Evolutionary conservation across 1,284 basidiomycete genomes (phyloP), one percentile per base, ranked within the genome.

Genomic region (Porogramme epimiltina): DNA sequence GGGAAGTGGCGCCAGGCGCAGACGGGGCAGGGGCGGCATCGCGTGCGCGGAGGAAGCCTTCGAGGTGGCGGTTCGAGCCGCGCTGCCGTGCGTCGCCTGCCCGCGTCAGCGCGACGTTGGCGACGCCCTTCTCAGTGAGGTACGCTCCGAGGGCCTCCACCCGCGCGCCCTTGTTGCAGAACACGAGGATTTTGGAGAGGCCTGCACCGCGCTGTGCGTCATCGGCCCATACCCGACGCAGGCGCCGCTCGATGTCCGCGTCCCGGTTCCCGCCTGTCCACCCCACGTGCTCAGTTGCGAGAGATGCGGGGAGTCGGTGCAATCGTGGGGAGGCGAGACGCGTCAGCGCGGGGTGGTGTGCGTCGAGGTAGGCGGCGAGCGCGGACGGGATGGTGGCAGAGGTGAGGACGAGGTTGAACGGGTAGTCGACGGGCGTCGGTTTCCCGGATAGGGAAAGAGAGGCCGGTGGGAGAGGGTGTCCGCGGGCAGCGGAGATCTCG

Each of bases 311-410:
- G 0, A 95, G 82, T 38, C 79, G 81, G 66, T 96, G 93, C 10
- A 95, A 72, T 22, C 80, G 76, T 0, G 91, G 90, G 0, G 93
- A 93, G 19, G 88, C 34, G 33, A 94, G 81, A 16, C 89, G 81
- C 25, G 76, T 73, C 44, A 88, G 69, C 3, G 68, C 55, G 0
- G 89, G 89, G 58, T 91, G 85, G 53, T 82, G 68, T 1, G 66
- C 70, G 55, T 79, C 75, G 31, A 94, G 76, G 65, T 89, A 87
- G 34, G 75, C 68, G 20, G 85, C 78, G 40, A 95, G 84, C 1
- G 87, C 80, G 28, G 83, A 78, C 1, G 93, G 92, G 55, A 96
- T 88, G 1, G 93, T 95, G 2, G 93, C 93, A 25, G 89, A 91
- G n/a, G 88, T 85, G 36, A 95, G 78, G 48, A 95, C 65, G 45